phyloP scores from a whole-genome alignment of 148 eudicot genomes.

The Nepenthes mirabilis region DNA sequence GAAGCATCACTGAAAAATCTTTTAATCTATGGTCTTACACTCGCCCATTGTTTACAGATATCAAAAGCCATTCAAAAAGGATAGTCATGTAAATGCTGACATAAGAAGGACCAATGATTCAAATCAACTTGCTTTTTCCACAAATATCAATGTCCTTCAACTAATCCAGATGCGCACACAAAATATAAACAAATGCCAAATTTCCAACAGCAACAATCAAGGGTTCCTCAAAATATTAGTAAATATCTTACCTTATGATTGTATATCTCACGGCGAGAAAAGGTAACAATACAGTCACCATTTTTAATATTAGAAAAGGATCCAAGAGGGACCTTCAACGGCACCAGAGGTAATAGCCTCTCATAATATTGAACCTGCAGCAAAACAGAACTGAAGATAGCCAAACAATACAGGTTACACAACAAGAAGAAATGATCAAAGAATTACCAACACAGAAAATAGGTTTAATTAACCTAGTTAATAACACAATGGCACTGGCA shows the following conservation, averaged over 20 bases:
- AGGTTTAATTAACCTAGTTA: too few species aligned
- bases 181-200: too few species aligned
- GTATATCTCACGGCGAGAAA: slow-evolving; percentile 76
- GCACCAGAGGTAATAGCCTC: slow-evolving; percentile 85
- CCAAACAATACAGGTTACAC: slow-evolving; percentile 4
- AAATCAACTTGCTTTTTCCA: too few species aligned
- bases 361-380: slow-evolving; percentile 70
- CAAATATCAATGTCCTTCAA: too few species aligned
- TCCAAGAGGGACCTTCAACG: slow-evolving; percentile 62
- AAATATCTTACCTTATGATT: slow-evolving; percentile 34
- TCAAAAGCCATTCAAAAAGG: too few species aligned
- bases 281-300: slow-evolving; percentile 91
- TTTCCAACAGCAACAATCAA: neutral
- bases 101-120: too few species aligned
- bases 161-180: too few species aligned
- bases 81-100: too few species aligned
- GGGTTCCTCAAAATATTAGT: neutral
- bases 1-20: too few species aligned
- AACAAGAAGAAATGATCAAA: neutral
- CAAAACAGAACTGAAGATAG: neutral
- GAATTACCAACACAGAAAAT: neutral
- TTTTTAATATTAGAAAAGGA: slow-evolving; percentile 57
- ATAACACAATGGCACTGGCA: too few species aligned
- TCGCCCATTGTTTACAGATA: too few species aligned
- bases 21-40: too few species aligned